Evolutionary conservation across 768 basidiomycete species (phyloP).

Genomic region (Multifurca ochricompacta): DNA sequence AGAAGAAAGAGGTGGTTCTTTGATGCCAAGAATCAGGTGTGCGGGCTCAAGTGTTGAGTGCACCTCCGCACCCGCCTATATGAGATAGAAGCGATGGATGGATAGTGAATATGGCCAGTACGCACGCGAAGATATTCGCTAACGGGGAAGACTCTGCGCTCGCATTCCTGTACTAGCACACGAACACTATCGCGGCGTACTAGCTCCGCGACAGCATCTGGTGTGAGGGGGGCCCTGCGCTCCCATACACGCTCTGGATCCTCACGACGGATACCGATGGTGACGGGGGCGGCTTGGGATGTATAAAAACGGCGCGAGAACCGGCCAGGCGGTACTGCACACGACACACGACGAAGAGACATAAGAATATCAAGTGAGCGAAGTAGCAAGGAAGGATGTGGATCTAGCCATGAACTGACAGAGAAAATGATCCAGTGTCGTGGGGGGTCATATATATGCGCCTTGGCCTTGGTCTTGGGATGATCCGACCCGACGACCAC

Average conservation of each 20-base stretch:
- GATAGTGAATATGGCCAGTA: slow-evolving; percentile 4
- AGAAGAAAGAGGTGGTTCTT: slow-evolving; percentile 68
- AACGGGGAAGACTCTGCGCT: slow-evolving; percentile 62
- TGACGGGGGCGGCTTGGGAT: slow-evolving; percentile 23
- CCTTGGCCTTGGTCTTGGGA: not conserved
- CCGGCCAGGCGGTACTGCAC: not conserved
- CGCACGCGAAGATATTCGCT: slow-evolving; percentile 59
- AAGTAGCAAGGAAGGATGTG: not conserved
- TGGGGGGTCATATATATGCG: not conserved
- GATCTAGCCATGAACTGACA: not conserved
- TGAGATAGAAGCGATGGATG: not conserved
- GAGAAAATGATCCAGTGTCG: not conserved
- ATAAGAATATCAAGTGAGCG: not conserved
- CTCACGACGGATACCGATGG: slow-evolving; percentile 63
- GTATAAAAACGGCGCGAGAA: not conserved
- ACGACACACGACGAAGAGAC: slow-evolving; percentile 15
- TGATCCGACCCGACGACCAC: slow-evolving; percentile 1
- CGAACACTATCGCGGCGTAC: slow-evolving; percentile 46
- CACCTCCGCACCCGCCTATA: slow-evolving; percentile 71
- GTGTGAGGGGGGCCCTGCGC: slow-evolving; percentile 75
- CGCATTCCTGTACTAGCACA: slow-evolving; percentile 72
- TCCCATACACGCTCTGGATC: slow-evolving; percentile 82
- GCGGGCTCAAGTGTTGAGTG: slow-evolving; percentile 49
- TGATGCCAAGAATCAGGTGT: slow-evolving; percentile 81
- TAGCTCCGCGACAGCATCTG: slow-evolving; percentile 58